Evolutionary conservation across 169 alveolate species (phyloP), one percentile per base, ranked within the genome.

Genomic region (Eimeria praecox): DNA sequence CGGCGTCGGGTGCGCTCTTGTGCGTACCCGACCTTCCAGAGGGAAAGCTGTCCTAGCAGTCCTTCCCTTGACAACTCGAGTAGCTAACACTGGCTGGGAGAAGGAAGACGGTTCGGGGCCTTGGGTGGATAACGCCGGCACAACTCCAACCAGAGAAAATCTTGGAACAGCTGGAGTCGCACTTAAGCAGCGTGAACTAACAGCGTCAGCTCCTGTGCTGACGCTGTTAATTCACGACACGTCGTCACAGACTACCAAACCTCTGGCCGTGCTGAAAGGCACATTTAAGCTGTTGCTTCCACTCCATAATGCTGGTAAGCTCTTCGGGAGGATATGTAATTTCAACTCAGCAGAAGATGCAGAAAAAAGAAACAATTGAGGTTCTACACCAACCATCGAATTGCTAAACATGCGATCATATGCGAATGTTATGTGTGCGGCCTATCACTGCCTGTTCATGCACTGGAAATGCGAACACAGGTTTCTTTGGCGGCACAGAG

Each of bases 401-500:
- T 12, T 49, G 56, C 56, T 12, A 12, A 8, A 12, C 56, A 49
- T 49, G 56, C 56, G 5, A 8, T 12, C 56, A n/a, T n/a, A n/a
- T n/a, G n/a, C n/a, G n/a, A n/a, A n/a, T n/a, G n/a, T n/a, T n/a
- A n/a, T n/a, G n/a, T n/a, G n/a, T n/a, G n/a, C n/a, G n/a, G n/a
- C 14, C 59, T 14, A 52, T 52, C 59, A 14, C 77, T 64, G 14
- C 33, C 42, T 9, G 12, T 8, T 73, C 52, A n/a, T 77, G 87
- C 27, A 62, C 3, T 77, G 87, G 62, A 30, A 77, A 77, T 40
- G 46, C 44, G 80, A 30, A 69, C 27, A 46, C 75, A 82, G 90
- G 90, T n/a, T 27, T 52, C 49, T 82, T 82, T n/a, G 90, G 90
- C 4, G 90, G 90, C 73, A 82, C 90, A 27, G 90, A 82, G 75